A percentile compares a stretch with the other conserved stretches of the same genome.
Evolutionary conservation across 495 filamentous ascomycete species (phyloP).

Genomic region (Aspergillus incahuasiensis): DNA sequence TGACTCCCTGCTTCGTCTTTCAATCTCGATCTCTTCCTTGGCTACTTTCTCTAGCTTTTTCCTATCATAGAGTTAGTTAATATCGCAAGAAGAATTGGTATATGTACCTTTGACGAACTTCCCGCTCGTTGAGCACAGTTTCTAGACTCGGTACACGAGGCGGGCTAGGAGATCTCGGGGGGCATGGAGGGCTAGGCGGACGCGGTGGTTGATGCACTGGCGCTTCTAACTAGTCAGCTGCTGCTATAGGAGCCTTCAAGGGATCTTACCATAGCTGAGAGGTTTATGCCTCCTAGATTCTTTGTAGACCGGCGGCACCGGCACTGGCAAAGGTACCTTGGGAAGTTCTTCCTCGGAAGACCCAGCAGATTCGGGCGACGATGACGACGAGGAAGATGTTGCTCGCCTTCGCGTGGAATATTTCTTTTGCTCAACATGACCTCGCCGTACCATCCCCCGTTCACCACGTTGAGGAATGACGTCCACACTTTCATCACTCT

Average conservation of each 20-base stretch:
- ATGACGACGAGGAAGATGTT: conserved; percentile 8
- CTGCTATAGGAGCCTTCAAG: background rate
- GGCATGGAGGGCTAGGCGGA: conserved; percentile 1
- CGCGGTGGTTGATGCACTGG: background rate
- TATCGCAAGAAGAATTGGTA: background rate
- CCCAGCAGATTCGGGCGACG: conserved; percentile 8
- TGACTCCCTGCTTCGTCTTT: conserved; percentile 6
- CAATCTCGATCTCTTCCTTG: conserved; percentile 13
- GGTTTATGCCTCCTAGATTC: background rate
- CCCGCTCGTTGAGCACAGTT: conserved; percentile 13
- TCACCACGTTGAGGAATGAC: background rate
- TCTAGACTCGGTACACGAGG: conserved; percentile 17
- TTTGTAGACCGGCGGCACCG: conserved; percentile 2
- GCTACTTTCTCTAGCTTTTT: conserved; percentile 1
- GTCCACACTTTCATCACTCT: conserved; percentile 10
- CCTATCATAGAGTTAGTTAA: conserved; percentile 3
- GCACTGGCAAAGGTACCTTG: conserved; percentile 7
- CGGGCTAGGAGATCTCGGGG: conserved; percentile 9
- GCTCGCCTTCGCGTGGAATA: background rate
- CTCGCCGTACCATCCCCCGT: background rate
- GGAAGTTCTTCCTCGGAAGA: conserved; percentile 9
- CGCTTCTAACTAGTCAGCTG: background rate
- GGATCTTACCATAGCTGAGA: conserved; percentile 5
- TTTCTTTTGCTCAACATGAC: conserved; percentile 4
- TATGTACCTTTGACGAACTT: conserved; percentile 12